Conservation (phyloP, 805 yeast species). For the Scheffersomyces stipitis region DNA sequence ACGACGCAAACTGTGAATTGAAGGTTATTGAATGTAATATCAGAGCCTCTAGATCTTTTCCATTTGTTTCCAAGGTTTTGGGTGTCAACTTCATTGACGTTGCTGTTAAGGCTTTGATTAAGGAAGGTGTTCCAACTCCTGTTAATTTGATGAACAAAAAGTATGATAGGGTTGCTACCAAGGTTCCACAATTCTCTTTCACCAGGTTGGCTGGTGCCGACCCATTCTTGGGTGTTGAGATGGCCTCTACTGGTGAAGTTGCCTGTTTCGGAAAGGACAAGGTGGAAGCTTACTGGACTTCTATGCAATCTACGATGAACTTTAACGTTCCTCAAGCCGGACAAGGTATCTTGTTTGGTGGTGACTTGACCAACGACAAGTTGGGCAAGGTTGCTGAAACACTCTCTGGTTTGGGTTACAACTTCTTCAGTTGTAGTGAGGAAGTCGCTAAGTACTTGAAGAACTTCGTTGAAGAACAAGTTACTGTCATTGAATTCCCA, state of each 20-base stretch:
- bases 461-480: conserved; percentile 43
- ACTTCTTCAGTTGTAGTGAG: conserved; percentile 73
- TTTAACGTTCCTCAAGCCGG: conserved; percentile 93
- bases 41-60: conserved; percentile 98
- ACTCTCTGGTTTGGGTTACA: conserved; percentile 70
- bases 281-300: conserved; percentile 95
- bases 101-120: conserved; percentile 84
- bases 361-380: conserved; percentile 73
- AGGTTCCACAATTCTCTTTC: conserved; percentile 98
- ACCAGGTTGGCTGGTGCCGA: conserved; percentile 99
- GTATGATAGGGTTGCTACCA: conserved; percentile 88
- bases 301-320: conserved; percentile 96
- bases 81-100: conserved; percentile 94
- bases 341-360: conserved; percentile 88
- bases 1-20: conserved; percentile 55
- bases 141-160: conserved; percentile 74
- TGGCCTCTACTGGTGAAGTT: conserved; percentile 99
- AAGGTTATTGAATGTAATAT: conserved; percentile 98
- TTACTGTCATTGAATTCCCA: conserved; percentile 83
- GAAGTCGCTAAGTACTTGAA: conserved; percentile 70
- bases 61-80: conserved; percentile 95
- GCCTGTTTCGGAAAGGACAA: conserved; percentile 91
- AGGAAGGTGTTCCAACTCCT: conserved; percentile 73
- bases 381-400: conserved; percentile 73
- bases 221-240: conserved; percentile 98